Conservation (phyloP, 1,284 basidiomycete genomes). For the Hemileia vastatrix region DNA sequence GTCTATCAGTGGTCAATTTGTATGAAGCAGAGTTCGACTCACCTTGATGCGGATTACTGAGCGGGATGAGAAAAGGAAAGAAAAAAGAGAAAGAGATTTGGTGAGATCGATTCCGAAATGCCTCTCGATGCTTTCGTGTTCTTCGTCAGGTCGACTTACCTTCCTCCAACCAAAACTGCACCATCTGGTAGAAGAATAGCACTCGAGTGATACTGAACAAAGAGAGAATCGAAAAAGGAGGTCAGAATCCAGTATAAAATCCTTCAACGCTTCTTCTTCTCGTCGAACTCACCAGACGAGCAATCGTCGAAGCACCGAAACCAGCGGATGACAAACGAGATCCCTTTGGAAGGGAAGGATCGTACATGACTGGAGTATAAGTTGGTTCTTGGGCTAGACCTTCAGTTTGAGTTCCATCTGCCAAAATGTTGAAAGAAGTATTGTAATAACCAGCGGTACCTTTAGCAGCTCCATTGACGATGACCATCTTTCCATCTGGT, state of each 20-base stretch:
- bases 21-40: too few species aligned
- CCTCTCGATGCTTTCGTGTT: too few species aligned
- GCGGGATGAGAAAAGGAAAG: too few species aligned
- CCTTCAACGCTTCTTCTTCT: too few species aligned
- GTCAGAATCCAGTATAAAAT: too few species aligned
- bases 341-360: constrained; percentile 54
- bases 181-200: constrained; percentile 41
- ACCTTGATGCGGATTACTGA: too few species aligned
- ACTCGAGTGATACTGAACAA: constrained; percentile 36
- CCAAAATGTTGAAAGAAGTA: constrained; percentile 52
- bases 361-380: constrained; percentile 63
- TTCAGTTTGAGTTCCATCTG: constrained; percentile 46
- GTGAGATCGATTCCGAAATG: too few species aligned
- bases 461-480: constrained; percentile 38
- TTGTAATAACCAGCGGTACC: constrained; percentile 66
- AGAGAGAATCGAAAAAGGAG: too few species aligned
- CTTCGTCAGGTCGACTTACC: not conserved
- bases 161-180: too few species aligned
- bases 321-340: constrained; percentile 56
- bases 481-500: constrained; percentile 39
- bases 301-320: constrained; percentile 60
- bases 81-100: too few species aligned
- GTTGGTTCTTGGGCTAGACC: constrained; percentile 68
- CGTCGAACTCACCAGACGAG: constrained; percentile 50
- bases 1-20: too few species aligned